A percentile compares a stretch with the other conserved stretches of the same genome.
Conservation (phyloP, 768 basidiomycete species). For the Termitomyces sp. region DNA sequence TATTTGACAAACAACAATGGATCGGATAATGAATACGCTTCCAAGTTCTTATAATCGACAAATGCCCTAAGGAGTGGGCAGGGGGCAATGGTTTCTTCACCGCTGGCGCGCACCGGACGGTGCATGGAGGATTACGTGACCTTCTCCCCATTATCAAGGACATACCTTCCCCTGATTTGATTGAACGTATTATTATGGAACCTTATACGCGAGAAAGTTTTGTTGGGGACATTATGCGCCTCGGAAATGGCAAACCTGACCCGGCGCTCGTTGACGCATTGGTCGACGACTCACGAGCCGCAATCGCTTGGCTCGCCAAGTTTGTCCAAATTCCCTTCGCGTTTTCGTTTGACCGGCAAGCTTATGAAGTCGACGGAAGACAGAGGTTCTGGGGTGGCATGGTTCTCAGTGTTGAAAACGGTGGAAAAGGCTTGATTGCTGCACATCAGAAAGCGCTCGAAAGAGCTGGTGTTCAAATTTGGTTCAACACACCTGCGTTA, state of each 20-base stretch:
- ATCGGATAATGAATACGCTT: background rate
- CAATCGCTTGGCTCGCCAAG: constrained; percentile 52
- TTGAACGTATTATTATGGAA: constrained; percentile 45
- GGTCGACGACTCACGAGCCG: constrained; percentile 50
- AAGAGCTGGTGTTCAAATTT: constrained; percentile 45
- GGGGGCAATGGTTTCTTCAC: constrained; percentile 75
- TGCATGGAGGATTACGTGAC: constrained; percentile 55
- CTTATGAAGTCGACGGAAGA: constrained; percentile 56
- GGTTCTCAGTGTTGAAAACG: constrained; percentile 54
- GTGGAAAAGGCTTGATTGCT: constrained; percentile 62
- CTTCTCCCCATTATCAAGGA: constrained; percentile 50
- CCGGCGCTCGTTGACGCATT: constrained; percentile 42
- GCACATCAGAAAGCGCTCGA: constrained; percentile 47
- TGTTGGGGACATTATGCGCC: constrained; percentile 53
- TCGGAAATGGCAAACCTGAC: constrained; percentile 47
- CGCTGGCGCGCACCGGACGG: constrained; percentile 62
- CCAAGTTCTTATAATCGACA: constrained; percentile 57
- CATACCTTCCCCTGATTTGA: constrained; percentile 34
- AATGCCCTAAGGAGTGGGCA: constrained; percentile 56
- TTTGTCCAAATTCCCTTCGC: constrained; percentile 47
- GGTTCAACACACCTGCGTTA: constrained; percentile 50
- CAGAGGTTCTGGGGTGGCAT: constrained; percentile 72
- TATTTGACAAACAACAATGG: background rate
- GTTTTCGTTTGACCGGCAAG: constrained; percentile 61
- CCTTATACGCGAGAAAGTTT: constrained; percentile 55